Evolutionary conservation across 2,329 filamentous ascomycete genomes (phyloP).

Genomic region (Fusarium oligoseptatum): DNA sequence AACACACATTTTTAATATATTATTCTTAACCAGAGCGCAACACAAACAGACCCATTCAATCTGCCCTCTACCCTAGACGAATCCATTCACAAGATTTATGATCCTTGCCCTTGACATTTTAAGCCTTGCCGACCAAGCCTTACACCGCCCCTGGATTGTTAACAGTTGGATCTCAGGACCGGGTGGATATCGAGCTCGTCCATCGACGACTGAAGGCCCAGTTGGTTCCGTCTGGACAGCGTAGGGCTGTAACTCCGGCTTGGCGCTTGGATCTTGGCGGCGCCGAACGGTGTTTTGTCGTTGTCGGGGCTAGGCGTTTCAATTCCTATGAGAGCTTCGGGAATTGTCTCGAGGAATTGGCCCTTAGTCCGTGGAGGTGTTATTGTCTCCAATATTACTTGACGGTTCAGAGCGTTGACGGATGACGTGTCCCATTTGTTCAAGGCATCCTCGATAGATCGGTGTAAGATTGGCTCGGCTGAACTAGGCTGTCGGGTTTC

Average conservation of each 20-base stretch:
- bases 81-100: no score
- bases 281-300: constrained; percentile 66
- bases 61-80: no score
- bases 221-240: constrained; percentile 48
- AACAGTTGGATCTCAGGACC: constrained; percentile 77
- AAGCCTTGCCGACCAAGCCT: no score
- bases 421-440: constrained; percentile 81
- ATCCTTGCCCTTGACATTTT: no score
- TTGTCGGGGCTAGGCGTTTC: constrained; percentile 74
- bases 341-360: constrained; percentile 78
- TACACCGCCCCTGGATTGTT: no score
- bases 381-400: constrained; percentile 66
- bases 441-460: constrained; percentile 70
- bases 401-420: constrained; percentile 72
- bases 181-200: constrained; percentile 81
- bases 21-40: no score
- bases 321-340: constrained; percentile 73
- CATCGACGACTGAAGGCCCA: constrained; percentile 45
- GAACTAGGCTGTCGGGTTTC: constrained; percentile 62
- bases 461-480: constrained; percentile 58
- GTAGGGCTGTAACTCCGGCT: constrained; percentile 67
- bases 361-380: constrained; percentile 60
- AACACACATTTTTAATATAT: no score
- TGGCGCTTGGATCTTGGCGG: constrained; percentile 58
- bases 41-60: no score